phyloP scores from a whole-genome alignment of 176 grass and related monocot species.

The Aegilops sharonensis region DNA sequence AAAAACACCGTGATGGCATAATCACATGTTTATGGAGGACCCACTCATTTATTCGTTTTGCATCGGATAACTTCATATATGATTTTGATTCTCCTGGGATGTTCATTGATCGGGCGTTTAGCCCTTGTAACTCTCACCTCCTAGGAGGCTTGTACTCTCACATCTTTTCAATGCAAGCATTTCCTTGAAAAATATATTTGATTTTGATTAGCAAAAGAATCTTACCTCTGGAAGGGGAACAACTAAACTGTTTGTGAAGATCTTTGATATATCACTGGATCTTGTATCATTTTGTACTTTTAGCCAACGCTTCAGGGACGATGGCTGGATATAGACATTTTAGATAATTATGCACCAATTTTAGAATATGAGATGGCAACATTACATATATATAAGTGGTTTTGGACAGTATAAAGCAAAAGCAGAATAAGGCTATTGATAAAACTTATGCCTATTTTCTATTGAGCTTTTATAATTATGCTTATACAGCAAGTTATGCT shows the following conservation, averaged over 20 bases:
- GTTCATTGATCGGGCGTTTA: too few species aligned
- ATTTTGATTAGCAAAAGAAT: slow-evolving; percentile 13
- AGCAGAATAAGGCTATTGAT: not conserved
- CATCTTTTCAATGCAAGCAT: too few species aligned
- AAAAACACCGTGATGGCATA: not conserved
- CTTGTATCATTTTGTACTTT: slow-evolving; percentile 57
- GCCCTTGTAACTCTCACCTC: too few species aligned
- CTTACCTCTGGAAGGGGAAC: slow-evolving; percentile 81
- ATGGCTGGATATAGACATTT: slow-evolving; percentile 58
- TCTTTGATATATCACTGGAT: slow-evolving; percentile 55
- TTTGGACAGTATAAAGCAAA: slow-evolving; percentile 7
- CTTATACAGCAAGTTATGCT: slow-evolving; percentile 1
- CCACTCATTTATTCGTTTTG: slow-evolving; percentile 6
- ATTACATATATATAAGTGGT: not conserved
- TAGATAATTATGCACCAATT: not conserved
- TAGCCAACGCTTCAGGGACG: slow-evolving; percentile 59
- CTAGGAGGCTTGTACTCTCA: too few species aligned
- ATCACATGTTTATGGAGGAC: not conserved
- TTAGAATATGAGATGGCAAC: slow-evolving; percentile 7
- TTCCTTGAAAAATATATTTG: not conserved
- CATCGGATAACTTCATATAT: not conserved
- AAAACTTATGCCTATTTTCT: not conserved
- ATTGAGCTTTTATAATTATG: not conserved
- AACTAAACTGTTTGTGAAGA: slow-evolving; percentile 72
- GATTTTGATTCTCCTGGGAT: not conserved